Base-by-base conservation (phyloP, 306 rosid genomes). In the Gastrolobium villosum region DNA sequence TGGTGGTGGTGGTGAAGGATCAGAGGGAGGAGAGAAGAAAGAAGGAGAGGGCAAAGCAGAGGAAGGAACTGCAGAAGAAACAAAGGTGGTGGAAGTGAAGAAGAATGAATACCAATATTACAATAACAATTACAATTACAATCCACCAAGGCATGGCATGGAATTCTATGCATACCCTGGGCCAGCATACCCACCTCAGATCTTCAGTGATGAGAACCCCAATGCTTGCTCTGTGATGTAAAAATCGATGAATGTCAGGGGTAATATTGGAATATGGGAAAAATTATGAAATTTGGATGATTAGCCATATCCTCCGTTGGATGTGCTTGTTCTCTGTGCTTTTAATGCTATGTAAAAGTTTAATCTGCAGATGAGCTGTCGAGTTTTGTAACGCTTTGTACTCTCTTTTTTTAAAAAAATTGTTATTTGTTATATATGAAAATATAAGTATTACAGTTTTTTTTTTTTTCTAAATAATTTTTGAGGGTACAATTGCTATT, bases 161-260 rank as follows among this genome's bases (percentile, higher is more conserved):
- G 98, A 89, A 46, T 49, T 74, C 70, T 70, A 88, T 82, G 70
- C 96, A 0, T 82, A 80, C 56, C 88, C 92, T 39, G 77, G 43
- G 0, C 75, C 70, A 54, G 52, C 87, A 0, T 84, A 83, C 55
- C 77, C 96, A 2, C 97, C 94, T 2, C 97, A 94, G 88, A 84
- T 92, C 74, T 87, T 92, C 88, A 94, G 98, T 40, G 97, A 92
- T 72, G 97, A 89, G 72, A 88, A 92, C 63, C 98, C 98, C 10
- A 92, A 94, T 63, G 96, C 97, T 0, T 92, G 98, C 14, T 64
- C 84, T 30, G 68, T 87, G 5, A 84, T 89, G 93, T 89, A 78
- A 86, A 82, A 70, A 59, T 3, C 6, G 11, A 2, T 9, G 3
- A 70, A 7, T 26, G 9, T 0, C 2, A 77, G 61, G 80, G 84